These are phyloP conservation scores for Hibiscus trionum DNA, from an alignment of 345 rosid genomes.

Conservation along the genomic window DNA sequence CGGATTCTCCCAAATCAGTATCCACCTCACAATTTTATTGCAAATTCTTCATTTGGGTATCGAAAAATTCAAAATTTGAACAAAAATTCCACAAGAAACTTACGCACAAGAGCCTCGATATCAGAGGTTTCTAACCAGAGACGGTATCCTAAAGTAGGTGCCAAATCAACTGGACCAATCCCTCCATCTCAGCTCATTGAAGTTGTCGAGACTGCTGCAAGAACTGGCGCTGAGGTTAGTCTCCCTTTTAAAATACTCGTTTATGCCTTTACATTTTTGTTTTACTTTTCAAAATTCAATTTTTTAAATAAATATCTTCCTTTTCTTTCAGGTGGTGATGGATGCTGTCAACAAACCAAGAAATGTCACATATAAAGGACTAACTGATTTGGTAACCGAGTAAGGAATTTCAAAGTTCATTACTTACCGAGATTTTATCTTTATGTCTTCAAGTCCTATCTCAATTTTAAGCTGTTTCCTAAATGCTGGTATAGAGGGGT, in stretches of 20 bases:
- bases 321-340: slow-evolving; percentile 66
- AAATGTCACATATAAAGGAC: slow-evolving; percentile 72
- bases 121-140: slow-evolving; percentile 41
- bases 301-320: not conserved
- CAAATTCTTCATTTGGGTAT: slow-evolving; percentile 21
- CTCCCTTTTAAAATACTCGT: not conserved
- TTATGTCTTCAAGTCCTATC: not conserved
- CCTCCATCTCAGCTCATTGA: slow-evolving; percentile 55
- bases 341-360: slow-evolving; percentile 86
- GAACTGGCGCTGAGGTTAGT: slow-evolving; percentile 75
- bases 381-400: slow-evolving; percentile 90
- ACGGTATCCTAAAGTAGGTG: slow-evolving; percentile 50
- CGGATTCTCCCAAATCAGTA: slow-evolving; percentile 16
- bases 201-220: slow-evolving; percentile 81
- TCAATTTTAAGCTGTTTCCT: not conserved
- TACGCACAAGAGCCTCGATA: slow-evolving; percentile 33
- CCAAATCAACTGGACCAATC: slow-evolving; percentile 59
- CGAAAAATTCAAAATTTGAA: slow-evolving; percentile 12
- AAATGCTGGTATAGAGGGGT: not conserved
- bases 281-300: not conserved
- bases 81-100: slow-evolving; percentile 8
- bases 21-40: slow-evolving; percentile 10
- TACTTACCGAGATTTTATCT: not conserved
- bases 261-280: not conserved
- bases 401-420: slow-evolving; percentile 27